A percentile compares a stretch with the other conserved stretches of the same genome.
These are phyloP conservation scores for Neopestalotiopsis sp. DNA, from an alignment of 2,329 filamentous ascomycete species.

Conservation along the genomic window DNA sequence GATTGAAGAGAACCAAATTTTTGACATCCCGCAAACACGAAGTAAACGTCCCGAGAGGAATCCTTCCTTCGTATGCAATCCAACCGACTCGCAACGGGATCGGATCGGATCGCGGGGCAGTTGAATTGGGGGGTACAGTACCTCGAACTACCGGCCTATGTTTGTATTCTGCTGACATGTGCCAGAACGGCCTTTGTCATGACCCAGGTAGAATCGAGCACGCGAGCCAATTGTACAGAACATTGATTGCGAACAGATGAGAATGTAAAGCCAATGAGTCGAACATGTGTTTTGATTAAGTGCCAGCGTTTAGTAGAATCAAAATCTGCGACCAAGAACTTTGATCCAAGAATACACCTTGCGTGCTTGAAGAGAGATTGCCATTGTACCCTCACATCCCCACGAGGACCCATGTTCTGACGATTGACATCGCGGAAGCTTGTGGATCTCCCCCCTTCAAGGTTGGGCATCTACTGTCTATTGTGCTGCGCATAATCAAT, in stretches of 20 bases:
- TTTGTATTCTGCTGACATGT: not conserved
- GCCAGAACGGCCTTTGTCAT: not conserved
- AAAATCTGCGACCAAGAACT: not conserved
- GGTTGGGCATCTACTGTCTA: not conserved
- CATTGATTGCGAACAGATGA: not conserved
- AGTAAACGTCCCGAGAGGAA: not conserved
- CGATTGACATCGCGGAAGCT: not conserved
- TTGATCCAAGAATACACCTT: not conserved
- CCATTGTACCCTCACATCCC: not conserved
- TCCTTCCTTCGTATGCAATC: not conserved
- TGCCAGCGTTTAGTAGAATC: not conserved
- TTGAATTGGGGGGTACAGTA: not conserved
- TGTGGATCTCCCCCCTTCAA: not conserved
- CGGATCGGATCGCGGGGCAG: slow-evolving; percentile 1
- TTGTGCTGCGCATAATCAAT: not conserved
- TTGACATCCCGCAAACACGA: not conserved
- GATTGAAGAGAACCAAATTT: not conserved
- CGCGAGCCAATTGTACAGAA: not conserved
- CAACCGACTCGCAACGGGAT: not conserved
- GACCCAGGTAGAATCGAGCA: not conserved
- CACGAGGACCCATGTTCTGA: slow-evolving; percentile 1
- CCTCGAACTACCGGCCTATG: too few species aligned
- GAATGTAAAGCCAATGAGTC: not conserved
- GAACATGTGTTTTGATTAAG: not conserved
- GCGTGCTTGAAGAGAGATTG: not conserved